Evolutionary conservation across 1,284 basidiomycete species (phyloP).

Genomic region (Ustilago lituana): DNA sequence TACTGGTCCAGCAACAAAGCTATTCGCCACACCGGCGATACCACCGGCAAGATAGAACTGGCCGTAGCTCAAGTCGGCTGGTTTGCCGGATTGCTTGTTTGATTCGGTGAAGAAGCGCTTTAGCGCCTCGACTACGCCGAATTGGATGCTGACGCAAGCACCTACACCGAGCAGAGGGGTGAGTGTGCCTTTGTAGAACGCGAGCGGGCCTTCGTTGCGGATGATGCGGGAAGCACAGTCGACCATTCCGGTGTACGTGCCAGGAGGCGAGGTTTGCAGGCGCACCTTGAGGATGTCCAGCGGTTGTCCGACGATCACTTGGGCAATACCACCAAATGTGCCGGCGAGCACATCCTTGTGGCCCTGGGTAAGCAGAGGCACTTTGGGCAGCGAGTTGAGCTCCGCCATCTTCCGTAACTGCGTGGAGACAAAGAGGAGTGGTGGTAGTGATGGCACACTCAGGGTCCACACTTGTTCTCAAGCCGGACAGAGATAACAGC

Average conservation of each 20-base stretch:
- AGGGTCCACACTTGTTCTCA: constrained; percentile 2
- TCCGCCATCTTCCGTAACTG: constrained; percentile 19
- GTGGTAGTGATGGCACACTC: neutral
- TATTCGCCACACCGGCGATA: constrained; percentile 87
- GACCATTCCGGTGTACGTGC: constrained; percentile 85
- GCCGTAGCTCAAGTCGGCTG: constrained; percentile 70
- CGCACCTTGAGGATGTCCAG: constrained; percentile 96
- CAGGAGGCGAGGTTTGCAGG: constrained; percentile 91
- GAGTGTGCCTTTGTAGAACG: constrained; percentile 97
- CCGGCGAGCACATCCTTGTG: constrained; percentile 55
- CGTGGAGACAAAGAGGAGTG: neutral
- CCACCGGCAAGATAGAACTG: constrained; percentile 85
- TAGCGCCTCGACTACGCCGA: constrained; percentile 86
- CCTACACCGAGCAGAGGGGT: constrained; percentile 94
- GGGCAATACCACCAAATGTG: constrained; percentile 83
- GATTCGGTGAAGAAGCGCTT: constrained; percentile 80
- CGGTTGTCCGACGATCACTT: constrained; percentile 91
- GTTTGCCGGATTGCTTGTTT: constrained; percentile 1
- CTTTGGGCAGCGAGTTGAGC: constrained; percentile 34
- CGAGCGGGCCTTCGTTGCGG: constrained; percentile 88
- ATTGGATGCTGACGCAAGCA: constrained; percentile 94
- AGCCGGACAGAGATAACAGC: too few relatives aligned
- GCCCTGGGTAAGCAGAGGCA: constrained; percentile 39
- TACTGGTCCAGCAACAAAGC: constrained; percentile 91
- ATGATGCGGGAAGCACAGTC: constrained; percentile 88